phyloP scores from a whole-genome alignment of 2,329 filamentous ascomycete species.

The Penicillium sp. region DNA sequence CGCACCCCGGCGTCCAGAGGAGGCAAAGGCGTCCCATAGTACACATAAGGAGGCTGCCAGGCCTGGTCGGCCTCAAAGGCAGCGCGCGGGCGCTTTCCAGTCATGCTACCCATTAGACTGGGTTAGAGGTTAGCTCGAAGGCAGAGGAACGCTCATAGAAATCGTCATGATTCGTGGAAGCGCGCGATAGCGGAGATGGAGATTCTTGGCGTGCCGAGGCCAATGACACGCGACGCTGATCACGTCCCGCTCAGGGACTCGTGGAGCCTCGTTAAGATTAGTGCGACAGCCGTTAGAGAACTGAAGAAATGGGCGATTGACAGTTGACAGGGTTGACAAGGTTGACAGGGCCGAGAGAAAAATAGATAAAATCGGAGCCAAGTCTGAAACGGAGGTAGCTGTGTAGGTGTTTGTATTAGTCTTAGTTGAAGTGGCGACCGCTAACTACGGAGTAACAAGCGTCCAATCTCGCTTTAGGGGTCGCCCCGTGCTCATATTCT shows the following conservation, averaged over 20 bases:
- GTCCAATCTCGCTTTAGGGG: neutral
- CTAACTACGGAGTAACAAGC: neutral
- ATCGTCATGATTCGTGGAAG: neutral
- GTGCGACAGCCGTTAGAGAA: neutral
- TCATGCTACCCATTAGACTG: constrained; percentile 6
- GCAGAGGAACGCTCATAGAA: neutral
- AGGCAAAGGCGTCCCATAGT: constrained; percentile 81
- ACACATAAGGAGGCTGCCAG: constrained; percentile 65
- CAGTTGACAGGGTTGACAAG: neutral
- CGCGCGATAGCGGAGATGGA: neutral
- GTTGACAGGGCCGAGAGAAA: no score
- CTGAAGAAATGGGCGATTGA: neutral
- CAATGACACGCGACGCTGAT: neutral
- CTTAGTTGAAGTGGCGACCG: neutral
- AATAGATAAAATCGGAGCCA: no score
- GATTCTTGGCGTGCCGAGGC: neutral
- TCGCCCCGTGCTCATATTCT: neutral
- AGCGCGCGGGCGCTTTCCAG: constrained; percentile 66
- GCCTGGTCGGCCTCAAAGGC: constrained; percentile 71
- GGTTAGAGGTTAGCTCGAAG: neutral
- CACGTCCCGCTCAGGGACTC: neutral
- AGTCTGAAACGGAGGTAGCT: no score
- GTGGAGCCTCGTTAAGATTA: neutral
- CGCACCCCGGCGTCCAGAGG: constrained; percentile 67
- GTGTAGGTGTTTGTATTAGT: neutral